Evolutionary conservation across 768 basidiomycete genomes (phyloP).

Genomic region (Strobilomyces confusus): DNA sequence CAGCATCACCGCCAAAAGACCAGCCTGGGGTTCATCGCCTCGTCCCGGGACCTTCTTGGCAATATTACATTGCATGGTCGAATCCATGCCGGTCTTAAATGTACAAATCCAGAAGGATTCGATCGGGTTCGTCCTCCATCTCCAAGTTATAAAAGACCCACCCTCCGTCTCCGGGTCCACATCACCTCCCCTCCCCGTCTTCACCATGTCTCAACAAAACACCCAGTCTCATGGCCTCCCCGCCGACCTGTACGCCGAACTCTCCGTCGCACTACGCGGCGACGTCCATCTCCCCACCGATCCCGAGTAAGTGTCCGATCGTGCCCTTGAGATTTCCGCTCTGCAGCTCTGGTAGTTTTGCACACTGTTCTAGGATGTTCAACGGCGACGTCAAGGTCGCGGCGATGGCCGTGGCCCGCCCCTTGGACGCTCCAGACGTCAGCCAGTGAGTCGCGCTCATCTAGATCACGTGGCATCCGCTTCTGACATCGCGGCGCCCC

Average conservation of each 20-base stretch:
- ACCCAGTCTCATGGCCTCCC: constrained; percentile 6
- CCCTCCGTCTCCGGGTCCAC: constrained; percentile 2
- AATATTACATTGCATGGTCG: background rate
- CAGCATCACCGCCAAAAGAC: constrained; percentile 3
- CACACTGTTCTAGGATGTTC: constrained; percentile 48
- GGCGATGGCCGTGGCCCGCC: constrained; percentile 65
- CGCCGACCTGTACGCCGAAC: constrained; percentile 40
- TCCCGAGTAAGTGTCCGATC: constrained; percentile 32
- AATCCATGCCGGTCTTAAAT: background rate
- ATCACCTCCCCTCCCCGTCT: constrained; percentile 2
- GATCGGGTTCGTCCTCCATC: background rate
- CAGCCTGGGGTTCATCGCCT: constrained; percentile 12
- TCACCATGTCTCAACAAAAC: constrained; percentile 16
- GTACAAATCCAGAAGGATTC: constrained; percentile 12
- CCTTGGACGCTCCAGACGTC: constrained; percentile 76
- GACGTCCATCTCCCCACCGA: constrained; percentile 43
- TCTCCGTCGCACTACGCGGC: constrained; percentile 44
- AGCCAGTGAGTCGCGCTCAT: constrained; percentile 57
- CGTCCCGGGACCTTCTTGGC: background rate
- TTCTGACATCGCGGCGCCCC: constrained; percentile 1
- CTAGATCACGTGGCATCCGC: constrained; percentile 1
- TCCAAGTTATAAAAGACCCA: constrained; percentile 14
- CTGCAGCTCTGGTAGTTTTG: constrained; percentile 21
- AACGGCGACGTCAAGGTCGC: constrained; percentile 68
- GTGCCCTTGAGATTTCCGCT: background rate